A percentile compares a stretch with the other conserved stretches of the same genome.
phyloP scores from a whole-genome alignment of 2,329 filamentous ascomycete species.

The Penicillium digitatum region DNA sequence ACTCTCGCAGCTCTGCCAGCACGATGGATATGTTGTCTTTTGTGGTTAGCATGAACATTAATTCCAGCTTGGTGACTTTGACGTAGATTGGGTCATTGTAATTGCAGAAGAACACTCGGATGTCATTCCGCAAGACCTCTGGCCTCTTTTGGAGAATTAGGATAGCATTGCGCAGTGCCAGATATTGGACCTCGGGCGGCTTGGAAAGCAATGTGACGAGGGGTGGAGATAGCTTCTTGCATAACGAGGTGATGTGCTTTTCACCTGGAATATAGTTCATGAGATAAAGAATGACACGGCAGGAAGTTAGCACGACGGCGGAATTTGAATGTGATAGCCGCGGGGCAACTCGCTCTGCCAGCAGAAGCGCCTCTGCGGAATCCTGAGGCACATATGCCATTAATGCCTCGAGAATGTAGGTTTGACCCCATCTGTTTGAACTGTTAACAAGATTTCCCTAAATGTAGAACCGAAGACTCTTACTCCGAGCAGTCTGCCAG shows the following conservation, averaged over 20 bases:
- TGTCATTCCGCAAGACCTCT: constrained; percentile 92
- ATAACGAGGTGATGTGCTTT: constrained; percentile 80
- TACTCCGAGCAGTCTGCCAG: constrained; percentile 95
- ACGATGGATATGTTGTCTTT: constrained; percentile 96
- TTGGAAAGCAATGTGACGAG: constrained; percentile 93
- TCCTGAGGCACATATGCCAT: constrained; percentile 98
- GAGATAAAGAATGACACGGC: constrained; percentile 91
- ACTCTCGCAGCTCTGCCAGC: constrained; percentile 87
- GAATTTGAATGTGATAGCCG: constrained; percentile 96
- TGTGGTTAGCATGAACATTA: constrained; percentile 97
- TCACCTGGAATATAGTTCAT: constrained; percentile 98
- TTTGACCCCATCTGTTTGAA: constrained; percentile 81
- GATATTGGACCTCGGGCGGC: constrained; percentile 95
- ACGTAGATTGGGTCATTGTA: constrained; percentile 99
- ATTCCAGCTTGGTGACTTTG: constrained; percentile 96
- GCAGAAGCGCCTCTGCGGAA: constrained; percentile 75
- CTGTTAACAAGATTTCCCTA: constrained; percentile 10
- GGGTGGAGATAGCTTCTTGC: constrained; percentile 89
- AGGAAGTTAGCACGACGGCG: constrained; percentile 91
- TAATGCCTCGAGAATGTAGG: constrained; percentile 93
- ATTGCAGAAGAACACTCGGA: constrained; percentile 99
- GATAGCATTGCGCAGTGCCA: constrained; percentile 87
- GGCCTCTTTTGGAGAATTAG: constrained; percentile 89
- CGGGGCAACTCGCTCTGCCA: constrained; percentile 92
- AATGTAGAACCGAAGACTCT: constrained; percentile 34